Conservation (phyloP, 768 basidiomycete genomes). For the Favolaschia claudopus region DNA sequence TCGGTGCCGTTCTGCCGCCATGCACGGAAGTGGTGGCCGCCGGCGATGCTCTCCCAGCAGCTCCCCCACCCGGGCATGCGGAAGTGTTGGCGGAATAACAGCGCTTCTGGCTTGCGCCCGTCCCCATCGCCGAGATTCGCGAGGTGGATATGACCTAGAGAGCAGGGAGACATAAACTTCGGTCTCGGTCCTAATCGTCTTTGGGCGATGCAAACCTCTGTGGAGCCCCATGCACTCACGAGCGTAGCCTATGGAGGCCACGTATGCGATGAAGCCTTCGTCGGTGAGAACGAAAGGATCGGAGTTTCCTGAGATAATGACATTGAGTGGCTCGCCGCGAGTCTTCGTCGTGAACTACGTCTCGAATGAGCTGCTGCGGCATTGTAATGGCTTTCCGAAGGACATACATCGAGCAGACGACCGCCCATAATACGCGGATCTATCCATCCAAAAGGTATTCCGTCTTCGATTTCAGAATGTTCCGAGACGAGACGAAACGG, state of each 20-base stretch:
- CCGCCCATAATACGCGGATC: constrained; percentile 83
- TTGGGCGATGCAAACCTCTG: constrained; percentile 4
- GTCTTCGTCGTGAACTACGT: constrained; percentile 67
- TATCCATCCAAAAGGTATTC: constrained; percentile 45
- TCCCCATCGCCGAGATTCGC: constrained; percentile 89
- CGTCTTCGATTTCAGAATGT: constrained; percentile 9
- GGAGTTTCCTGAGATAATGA: constrained; percentile 80
- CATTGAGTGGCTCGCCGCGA: constrained; percentile 84
- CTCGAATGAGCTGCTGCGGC: background rate
- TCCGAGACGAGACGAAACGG: constrained; percentile 8
- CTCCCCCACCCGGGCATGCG: constrained; percentile 80
- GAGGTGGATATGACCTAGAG: constrained; percentile 72
- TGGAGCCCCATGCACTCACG: constrained; percentile 79
- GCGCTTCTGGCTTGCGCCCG: constrained; percentile 69
- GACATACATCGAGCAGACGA: constrained; percentile 74
- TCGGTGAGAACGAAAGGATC: constrained; percentile 85
- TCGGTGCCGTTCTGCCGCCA: constrained; percentile 88
- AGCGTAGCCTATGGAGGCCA: constrained; percentile 81
- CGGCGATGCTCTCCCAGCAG: constrained; percentile 87
- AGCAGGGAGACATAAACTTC: constrained; percentile 53
- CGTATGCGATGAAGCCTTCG: constrained; percentile 70
- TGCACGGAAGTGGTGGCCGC: constrained; percentile 90
- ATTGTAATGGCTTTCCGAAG: background rate
- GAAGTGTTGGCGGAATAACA: constrained; percentile 81
- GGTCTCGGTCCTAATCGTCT: too few relatives aligned